These are phyloP conservation scores for Myxozyma melibiosi DNA, from an alignment of 805 yeast species.

Conservation along the genomic window DNA sequence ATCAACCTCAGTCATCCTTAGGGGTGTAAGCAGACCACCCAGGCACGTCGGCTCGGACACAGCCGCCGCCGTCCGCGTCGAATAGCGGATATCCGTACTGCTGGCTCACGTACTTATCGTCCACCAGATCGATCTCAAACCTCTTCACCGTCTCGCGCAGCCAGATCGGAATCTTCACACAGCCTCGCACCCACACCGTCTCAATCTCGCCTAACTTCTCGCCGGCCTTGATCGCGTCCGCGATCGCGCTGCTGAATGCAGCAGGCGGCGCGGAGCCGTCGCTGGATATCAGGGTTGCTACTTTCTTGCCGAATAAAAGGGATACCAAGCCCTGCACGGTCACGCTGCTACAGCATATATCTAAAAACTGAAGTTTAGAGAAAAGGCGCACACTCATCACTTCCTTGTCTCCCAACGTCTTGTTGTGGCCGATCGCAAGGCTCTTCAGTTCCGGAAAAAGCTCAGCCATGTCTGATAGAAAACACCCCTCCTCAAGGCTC, in stretches of 20 bases:
- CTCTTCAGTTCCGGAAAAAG: not conserved
- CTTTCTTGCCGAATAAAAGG: slow-evolving; percentile 1
- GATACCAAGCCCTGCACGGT: not conserved
- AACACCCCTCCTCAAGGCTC: too few relatives aligned
- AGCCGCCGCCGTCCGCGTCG: not conserved
- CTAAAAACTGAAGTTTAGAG: not conserved
- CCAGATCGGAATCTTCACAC: not conserved
- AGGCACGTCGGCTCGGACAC: not conserved
- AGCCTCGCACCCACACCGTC: slow-evolving; percentile 5
- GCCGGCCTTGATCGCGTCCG: not conserved
- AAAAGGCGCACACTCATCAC: not conserved
- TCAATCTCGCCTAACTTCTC: not conserved
- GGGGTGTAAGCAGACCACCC: not conserved
- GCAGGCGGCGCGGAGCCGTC: not conserved
- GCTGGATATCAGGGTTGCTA: not conserved
- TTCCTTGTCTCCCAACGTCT: not conserved
- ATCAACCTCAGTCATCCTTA: too few relatives aligned
- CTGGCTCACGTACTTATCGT: not conserved
- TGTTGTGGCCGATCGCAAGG: slow-evolving; percentile 2
- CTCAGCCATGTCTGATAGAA: not conserved
- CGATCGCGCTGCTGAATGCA: not conserved
- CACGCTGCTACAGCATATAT: not conserved
- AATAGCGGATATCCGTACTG: not conserved
- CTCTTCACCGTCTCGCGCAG: not conserved
- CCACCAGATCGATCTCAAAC: not conserved